Evolutionary conservation across 2,329 filamentous ascomycete genomes (phyloP), one percentile per base, ranked within the genome.

Genomic region (Pseudopyrenochaeta lycopersici): DNA sequence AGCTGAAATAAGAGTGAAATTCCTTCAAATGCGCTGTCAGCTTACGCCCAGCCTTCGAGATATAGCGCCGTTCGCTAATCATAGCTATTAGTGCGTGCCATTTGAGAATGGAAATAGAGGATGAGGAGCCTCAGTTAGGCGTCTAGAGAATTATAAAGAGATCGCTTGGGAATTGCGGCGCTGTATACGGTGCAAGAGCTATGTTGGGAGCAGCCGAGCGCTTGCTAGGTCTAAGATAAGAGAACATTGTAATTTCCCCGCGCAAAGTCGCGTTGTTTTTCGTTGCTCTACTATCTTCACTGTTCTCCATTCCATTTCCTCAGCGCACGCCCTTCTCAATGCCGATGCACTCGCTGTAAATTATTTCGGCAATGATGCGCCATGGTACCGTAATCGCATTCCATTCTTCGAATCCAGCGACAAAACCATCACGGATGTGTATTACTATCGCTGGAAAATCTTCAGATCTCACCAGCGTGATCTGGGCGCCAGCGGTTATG

Each of bases 401-500:
- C 75, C 76, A 1, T 73, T 74, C 46, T 78, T 78, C 52, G 74
- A 78, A 44, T 73, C 72, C 15, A 76, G 73, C 43, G 74, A 78
- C 47, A 40, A 63, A 1, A 57, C 72, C 9, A 71, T 78, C 14
- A 75, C 72, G 1, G 74, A 79, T 15, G 78, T 80, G 9, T 80
- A 79, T 62, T 80, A 80, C 63, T 80, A 80, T 54, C 77, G 78
- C 29, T 80, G 77, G 78, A 73, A 70, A 21, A 69, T 80, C 21
- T 80, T 78, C 64, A 73, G 78, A 2, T 70, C 77, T 0, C 78
- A 80, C 52, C 78, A 80, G 59, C 74, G 78, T 21, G 78, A 80
- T 47, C 64, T 80, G 0, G 78, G 78, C 7, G 51, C 71, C 2
- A 65, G 75, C 14, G 77, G 78, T 1, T 80, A 73, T 60, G 78